Percentiles rank a stretch among this genome's conserved stretches.
phyloP scores from a whole-genome alignment of 495 filamentous ascomycete species.

The Neurospora sublineolata region DNA sequence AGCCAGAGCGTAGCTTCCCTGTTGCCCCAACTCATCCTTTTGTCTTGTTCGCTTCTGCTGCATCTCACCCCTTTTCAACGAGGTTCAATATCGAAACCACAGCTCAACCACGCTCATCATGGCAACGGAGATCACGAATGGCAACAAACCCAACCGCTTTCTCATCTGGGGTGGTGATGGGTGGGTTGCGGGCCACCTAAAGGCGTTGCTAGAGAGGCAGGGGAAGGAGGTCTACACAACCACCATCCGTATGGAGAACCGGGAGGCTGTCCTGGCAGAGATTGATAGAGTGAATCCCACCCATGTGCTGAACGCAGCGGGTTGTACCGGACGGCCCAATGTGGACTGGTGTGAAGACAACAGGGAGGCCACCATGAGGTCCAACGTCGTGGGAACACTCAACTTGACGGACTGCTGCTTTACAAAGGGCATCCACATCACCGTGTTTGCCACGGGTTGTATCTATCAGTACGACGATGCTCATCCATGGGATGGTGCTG shows the following conservation, averaged over 20 bases:
- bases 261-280: conserved; percentile 42
- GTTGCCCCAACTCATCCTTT: not conserved
- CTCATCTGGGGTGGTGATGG: conserved; percentile 52
- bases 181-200: conserved; percentile 54
- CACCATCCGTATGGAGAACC: conserved; percentile 50
- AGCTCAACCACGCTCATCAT: conserved; percentile 6
- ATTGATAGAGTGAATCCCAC: conserved; percentile 48
- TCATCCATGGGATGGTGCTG: conserved; percentile 47
- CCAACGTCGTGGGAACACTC: conserved; percentile 52
- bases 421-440: conserved; percentile 45
- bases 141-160: conserved; percentile 28
- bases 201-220: conserved; percentile 47
- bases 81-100: not conserved
- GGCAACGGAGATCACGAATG: conserved; percentile 15
- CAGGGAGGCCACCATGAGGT: conserved; percentile 50
- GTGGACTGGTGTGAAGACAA: conserved; percentile 64
- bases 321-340: conserved; percentile 56
- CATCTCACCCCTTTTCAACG: not conserved
- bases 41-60: not conserved
- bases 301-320: conserved; percentile 53
- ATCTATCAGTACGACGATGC: conserved; percentile 49
- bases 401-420: conserved; percentile 51
- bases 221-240: conserved; percentile 49
- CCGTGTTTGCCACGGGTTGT: conserved; percentile 55
- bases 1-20: not conserved